A percentile compares a stretch with the other conserved stretches of the same genome.
phyloP scores from a whole-genome alignment of 1,284 basidiomycete species.

The Xerocomus nothofagi region DNA sequence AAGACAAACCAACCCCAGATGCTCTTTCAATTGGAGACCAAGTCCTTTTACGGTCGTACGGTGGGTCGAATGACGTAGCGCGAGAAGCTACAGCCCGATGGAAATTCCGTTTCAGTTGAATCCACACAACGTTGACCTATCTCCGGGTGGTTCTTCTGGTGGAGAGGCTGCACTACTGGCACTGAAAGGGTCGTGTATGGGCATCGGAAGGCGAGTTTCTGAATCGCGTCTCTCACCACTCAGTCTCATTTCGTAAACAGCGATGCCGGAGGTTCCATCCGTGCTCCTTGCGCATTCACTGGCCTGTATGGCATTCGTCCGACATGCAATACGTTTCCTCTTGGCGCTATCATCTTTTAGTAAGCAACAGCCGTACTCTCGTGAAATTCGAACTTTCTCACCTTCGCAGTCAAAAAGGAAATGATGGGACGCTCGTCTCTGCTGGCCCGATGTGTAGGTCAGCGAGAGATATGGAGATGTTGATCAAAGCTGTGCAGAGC shows the following conservation, averaged over 20 bases:
- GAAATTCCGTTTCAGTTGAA: conserved; percentile 34
- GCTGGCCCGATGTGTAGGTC: conserved; percentile 40
- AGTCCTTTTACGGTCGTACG: conserved; percentile 45
- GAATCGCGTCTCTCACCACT: neutral
- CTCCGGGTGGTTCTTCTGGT: conserved; percentile 50
- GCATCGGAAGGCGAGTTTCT: conserved; percentile 49
- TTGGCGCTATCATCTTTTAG: conserved; percentile 9
- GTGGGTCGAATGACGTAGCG: conserved; percentile 4
- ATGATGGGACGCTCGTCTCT: conserved; percentile 32
- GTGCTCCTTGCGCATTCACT: conserved; percentile 40
- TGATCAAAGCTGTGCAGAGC: conserved; percentile 41
- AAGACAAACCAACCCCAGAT: conserved; percentile 49
- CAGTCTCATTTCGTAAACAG: conserved; percentile 15
- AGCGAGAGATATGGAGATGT: conserved; percentile 43
- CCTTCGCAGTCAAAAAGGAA: conserved; percentile 36
- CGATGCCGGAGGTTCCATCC: conserved; percentile 36
- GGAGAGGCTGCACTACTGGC: conserved; percentile 54
- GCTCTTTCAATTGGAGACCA: conserved; percentile 39
- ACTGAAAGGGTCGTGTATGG: conserved; percentile 48
- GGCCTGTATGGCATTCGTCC: conserved; percentile 50
- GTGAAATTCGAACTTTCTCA: conserved; percentile 24
- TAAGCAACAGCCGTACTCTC: conserved; percentile 34
- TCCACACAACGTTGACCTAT: conserved; percentile 46
- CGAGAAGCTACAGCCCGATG: neutral
- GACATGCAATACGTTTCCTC: conserved; percentile 44